These are phyloP conservation scores for Paramecium caudatum DNA, from an alignment of 73 alveolate species.

Conservation along the genomic window DNA sequence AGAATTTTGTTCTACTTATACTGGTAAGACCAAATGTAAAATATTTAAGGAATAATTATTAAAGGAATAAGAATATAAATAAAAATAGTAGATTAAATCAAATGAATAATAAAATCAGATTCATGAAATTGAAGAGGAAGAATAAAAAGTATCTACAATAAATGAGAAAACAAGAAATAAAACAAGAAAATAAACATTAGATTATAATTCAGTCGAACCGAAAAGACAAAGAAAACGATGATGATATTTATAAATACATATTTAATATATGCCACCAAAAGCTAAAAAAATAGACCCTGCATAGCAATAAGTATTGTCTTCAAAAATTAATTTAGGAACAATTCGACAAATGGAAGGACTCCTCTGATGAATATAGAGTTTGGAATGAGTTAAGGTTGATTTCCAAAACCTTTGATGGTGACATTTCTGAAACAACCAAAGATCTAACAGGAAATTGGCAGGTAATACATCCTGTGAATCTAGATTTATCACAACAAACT, in stretches of 20 bases:
- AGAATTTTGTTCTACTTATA: too few species aligned
- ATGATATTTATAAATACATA: background rate
- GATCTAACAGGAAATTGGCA: conserved; percentile 70
- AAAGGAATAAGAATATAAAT: too few species aligned
- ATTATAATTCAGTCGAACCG: too few species aligned
- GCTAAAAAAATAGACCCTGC: conserved; percentile 55
- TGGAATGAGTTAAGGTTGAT: conserved; percentile 48
- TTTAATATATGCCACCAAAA: conserved; percentile 55
- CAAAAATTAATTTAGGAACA: background rate
- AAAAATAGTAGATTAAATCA: too few species aligned
- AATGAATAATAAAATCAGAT: too few species aligned
- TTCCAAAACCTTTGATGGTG: background rate
- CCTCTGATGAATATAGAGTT: conserved; percentile 62
- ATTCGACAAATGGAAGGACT: conserved; percentile 61
- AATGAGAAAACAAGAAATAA: too few species aligned
- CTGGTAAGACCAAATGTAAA: too few species aligned
- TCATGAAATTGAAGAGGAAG: too few species aligned
- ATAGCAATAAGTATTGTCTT: conserved; percentile 10
- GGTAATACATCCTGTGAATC: background rate
- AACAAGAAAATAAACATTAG: too few species aligned
- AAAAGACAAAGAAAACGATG: too few species aligned
- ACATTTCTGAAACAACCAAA: conserved; percentile 57
- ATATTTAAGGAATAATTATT: too few species aligned
- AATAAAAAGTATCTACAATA: too few species aligned
- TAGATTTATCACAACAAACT: conserved; percentile 38